Evolutionary conservation across 108 stramenopile genomes (phyloP).

Genomic region (Cyclotella cryptica): DNA sequence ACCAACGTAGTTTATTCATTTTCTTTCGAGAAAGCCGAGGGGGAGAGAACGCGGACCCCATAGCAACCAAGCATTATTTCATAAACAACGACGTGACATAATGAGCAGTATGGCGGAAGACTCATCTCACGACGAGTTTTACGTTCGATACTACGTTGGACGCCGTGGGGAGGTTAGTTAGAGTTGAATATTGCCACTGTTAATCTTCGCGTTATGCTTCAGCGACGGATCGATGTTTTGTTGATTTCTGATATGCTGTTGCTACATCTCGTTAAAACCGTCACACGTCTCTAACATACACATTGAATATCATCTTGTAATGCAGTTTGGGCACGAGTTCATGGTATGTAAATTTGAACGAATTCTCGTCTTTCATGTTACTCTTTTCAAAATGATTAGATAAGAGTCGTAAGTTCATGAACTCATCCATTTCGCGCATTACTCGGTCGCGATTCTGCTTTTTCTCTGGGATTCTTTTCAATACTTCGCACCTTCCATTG

Average conservation of each 20-base stretch:
- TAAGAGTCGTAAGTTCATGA: not conserved
- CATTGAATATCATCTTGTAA: not conserved
- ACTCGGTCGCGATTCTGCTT: not conserved
- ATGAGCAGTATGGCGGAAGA: slow-evolving; percentile 25
- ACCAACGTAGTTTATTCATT: too few relatives aligned
- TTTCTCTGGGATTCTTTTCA: not conserved
- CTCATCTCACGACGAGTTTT: slow-evolving; percentile 63
- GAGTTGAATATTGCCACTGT: not conserved
- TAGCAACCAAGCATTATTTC: not conserved
- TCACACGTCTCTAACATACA: not conserved
- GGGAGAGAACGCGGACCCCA: not conserved
- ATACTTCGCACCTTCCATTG: not conserved
- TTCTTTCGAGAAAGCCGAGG: too few relatives aligned
- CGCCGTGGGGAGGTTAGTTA: slow-evolving; percentile 63
- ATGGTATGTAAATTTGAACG: slow-evolving; percentile 44
- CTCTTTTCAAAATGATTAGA: too few relatives aligned
- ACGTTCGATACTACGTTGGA: slow-evolving; percentile 78
- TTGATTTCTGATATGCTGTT: not conserved
- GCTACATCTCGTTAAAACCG: not conserved
- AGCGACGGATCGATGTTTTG: too few relatives aligned
- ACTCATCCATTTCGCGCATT: too few relatives aligned
- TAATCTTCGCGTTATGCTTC: too few relatives aligned
- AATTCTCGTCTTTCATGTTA: too few relatives aligned
- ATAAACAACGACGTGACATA: not conserved
- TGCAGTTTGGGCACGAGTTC: slow-evolving; percentile 85